Evolutionary conservation across 2,329 filamentous ascomycete species (phyloP).

Genomic region (Pestalotiopsis fici): DNA sequence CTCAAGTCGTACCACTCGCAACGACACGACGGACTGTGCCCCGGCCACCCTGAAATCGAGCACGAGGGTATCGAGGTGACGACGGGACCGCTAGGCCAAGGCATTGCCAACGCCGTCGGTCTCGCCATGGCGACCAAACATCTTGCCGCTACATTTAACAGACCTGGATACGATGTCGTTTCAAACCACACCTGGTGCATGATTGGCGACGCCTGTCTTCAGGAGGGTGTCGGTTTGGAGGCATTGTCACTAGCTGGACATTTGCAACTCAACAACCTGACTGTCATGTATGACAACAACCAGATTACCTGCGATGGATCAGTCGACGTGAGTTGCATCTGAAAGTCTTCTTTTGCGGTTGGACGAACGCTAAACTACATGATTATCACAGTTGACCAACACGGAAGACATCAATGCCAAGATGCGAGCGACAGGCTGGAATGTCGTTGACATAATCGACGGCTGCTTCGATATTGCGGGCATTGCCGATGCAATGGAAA

Average conservation of each 20-base stretch:
- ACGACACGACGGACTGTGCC: constrained; percentile 43
- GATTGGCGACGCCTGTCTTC: constrained; percentile 55
- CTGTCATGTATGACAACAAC: constrained; percentile 59
- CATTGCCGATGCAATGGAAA: constrained; percentile 44
- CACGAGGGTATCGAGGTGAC: constrained; percentile 57
- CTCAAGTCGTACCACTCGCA: constrained; percentile 52
- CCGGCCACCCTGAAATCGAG: constrained; percentile 57
- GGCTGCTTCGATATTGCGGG: constrained; percentile 48
- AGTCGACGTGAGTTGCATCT: constrained; percentile 38
- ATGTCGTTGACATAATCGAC: constrained; percentile 51
- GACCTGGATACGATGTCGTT: constrained; percentile 46
- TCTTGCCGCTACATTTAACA: constrained; percentile 51
- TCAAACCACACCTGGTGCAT: constrained; percentile 54
- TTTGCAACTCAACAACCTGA: constrained; percentile 51
- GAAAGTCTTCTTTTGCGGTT: background rate
- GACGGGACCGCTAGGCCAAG: constrained; percentile 57
- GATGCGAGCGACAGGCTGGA: constrained; percentile 54
- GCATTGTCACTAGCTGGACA: constrained; percentile 55
- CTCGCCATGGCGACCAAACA: constrained; percentile 57
- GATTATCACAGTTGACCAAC: constrained; percentile 34
- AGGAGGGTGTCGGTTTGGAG: constrained; percentile 57
- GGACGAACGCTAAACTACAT: background rate
- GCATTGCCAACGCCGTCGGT: constrained; percentile 57
- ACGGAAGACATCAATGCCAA: constrained; percentile 56
- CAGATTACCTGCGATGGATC: constrained; percentile 57